phyloP scores from a whole-genome alignment of 2,329 filamentous ascomycete species.

The Fusarium longipes region DNA sequence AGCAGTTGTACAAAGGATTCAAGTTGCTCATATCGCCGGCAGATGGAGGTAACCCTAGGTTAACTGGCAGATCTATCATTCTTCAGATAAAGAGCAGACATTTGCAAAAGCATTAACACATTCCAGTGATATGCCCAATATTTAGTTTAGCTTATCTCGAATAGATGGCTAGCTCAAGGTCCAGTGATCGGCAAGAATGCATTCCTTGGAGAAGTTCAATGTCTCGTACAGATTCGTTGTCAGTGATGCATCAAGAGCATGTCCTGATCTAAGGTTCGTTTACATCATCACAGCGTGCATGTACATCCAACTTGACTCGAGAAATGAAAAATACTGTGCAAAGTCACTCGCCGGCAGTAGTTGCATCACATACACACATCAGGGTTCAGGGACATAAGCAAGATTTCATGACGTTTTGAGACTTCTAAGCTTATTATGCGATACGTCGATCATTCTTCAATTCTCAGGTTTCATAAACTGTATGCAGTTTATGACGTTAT shows the following conservation, averaged over 20 bases:
- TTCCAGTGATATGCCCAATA: neutral
- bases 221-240: neutral
- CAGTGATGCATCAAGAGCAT: conserved; percentile 1
- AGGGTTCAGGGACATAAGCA: conserved; percentile 13
- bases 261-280: neutral
- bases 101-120: neutral
- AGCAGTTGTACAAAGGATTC: conserved; percentile 31
- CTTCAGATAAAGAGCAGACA: conserved; percentile 17
- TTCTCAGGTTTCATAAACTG: conserved; percentile 25
- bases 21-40: conserved; percentile 30
- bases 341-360: conserved; percentile 11
- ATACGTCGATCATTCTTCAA: conserved; percentile 25
- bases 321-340: conserved; percentile 31
- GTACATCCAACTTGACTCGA: conserved; percentile 6
- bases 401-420: conserved; percentile 15
- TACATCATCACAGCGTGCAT: conserved; percentile 18
- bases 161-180: neutral
- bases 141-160: neutral
- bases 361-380: conserved; percentile 29
- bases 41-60: conserved; percentile 31
- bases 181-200: neutral
- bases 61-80: conserved; percentile 27
- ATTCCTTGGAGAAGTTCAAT: conserved; percentile 5
- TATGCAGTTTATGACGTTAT: conserved; percentile 34
- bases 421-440: conserved; percentile 4